These are phyloP conservation scores for Ambispora gerdemannii DNA, from an alignment of 192 early-diverging fungal species.

Conservation along the genomic window DNA sequence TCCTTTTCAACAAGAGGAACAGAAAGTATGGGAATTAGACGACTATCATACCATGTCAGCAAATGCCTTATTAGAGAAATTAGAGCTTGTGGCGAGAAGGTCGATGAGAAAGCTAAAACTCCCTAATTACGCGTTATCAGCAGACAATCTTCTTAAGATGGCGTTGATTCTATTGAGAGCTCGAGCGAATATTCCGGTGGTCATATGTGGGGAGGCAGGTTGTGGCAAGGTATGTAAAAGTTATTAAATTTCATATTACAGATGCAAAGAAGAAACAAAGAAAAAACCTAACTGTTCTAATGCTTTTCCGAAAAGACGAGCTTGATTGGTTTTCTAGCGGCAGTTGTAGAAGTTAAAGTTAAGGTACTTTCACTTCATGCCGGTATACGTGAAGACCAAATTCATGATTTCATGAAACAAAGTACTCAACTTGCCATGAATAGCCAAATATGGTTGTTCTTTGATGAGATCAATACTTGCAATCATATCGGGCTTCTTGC, in stretches of 20 bases:
- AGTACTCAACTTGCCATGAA: not conserved
- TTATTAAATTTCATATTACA: not conserved
- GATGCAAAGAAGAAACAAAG: not conserved
- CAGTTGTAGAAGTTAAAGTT: constrained; percentile 16
- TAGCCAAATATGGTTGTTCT: constrained; percentile 13
- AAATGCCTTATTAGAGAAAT: not conserved
- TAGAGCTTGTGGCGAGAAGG: constrained; percentile 25
- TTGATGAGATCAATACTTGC: constrained; percentile 31
- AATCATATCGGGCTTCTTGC: constrained; percentile 23
- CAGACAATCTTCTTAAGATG: constrained; percentile 27
- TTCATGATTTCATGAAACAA: constrained; percentile 1
- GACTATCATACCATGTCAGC: constrained; percentile 19
- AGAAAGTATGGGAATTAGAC: not conserved
- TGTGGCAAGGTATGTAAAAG: constrained; percentile 24
- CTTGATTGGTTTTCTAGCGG: constrained; percentile 17
- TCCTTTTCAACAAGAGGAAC: too few relatives aligned
- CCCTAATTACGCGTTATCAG: constrained; percentile 15
- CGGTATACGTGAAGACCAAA: constrained; percentile 18
- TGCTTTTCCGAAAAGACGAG: constrained; percentile 25
- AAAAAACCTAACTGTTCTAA: not conserved
- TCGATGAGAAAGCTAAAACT: not conserved
- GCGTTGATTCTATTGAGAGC: constrained; percentile 24
- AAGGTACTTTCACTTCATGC: not conserved
- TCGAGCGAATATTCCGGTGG: constrained; percentile 21
- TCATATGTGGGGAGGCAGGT: constrained; percentile 24